Base-by-base conservation (phyloP, 2,329 filamentous ascomycete species). In the Leptographium radiaticola region DNA sequence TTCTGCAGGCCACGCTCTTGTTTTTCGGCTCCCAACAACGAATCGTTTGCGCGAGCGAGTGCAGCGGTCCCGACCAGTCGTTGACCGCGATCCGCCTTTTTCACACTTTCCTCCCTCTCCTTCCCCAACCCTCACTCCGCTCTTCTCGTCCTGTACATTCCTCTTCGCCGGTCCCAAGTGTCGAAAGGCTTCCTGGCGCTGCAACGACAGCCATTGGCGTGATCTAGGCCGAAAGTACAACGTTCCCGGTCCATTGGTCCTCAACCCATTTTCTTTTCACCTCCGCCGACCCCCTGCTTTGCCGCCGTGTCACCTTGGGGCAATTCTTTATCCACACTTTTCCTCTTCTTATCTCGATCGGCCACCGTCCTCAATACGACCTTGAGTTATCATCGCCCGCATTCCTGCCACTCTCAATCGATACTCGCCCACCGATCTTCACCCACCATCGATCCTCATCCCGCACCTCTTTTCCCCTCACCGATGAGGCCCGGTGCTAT, bases 401-500 rank as follows among this genome's bases (percentile, higher is more conserved):
- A 11, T 42, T n/a, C 43, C 18, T 45, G 12, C 43, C 20, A 31
- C 20, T 16, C n/a, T 16, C 8, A 16, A 25, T 25, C 31, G 13
- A 18, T 16, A 15, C 40, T 42, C 38, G 13, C 12, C 7, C 40
- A 20, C 16, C n/a, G 34, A 25, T 31, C 4, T n/a, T 13, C 15
- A 8, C 25, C 36, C 7, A 16, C 25, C 7, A 16, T 18, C 31
- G n/a, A n/a, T 42, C 53, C 43, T 2, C 48, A 25, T 16, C 25
- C 18, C 12, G 25, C 25, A 11, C 42, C 33, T 38, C 15, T 11
- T 25, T 25, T 25, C 25, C 25, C 25, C 25, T 25, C 25, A 31
- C 65, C 64, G 61, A 62, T 64, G 62, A 65, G 60, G 60, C 61
- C 56, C 58, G 52, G 53, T 59, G 52, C 56, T 57, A 53, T 60